Conservation (phyloP, 345 rosid genomes). For the Arabidopsis thaliana region DNA sequence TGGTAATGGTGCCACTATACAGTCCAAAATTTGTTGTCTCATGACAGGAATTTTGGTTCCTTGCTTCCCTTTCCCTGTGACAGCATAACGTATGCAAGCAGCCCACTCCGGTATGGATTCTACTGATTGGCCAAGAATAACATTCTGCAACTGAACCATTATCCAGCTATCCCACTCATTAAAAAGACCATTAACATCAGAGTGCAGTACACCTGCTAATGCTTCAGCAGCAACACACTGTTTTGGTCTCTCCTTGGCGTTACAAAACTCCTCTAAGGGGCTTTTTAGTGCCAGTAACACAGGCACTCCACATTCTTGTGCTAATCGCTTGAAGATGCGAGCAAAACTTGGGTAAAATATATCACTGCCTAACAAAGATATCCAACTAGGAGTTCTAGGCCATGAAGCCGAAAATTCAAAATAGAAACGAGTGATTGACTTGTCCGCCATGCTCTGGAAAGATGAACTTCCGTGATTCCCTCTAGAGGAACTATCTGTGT, state of each 20-base stretch:
- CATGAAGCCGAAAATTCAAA: slow-evolving; percentile 96
- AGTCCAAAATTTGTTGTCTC: slow-evolving; percentile 81
- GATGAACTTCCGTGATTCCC: slow-evolving; percentile 73
- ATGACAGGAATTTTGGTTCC: slow-evolving; percentile 81
- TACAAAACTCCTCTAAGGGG: slow-evolving; percentile 80
- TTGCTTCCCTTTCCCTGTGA: slow-evolving; percentile 94
- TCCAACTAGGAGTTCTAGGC: slow-evolving; percentile 99
- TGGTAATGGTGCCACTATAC: slow-evolving; percentile 82
- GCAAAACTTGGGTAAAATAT: slow-evolving; percentile 94
- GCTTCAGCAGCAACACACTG: slow-evolving; percentile 99
- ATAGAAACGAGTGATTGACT: slow-evolving; percentile 92
- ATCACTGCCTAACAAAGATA: slow-evolving; percentile 86
- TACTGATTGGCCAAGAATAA: slow-evolving; percentile 82
- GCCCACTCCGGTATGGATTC: slow-evolving; percentile 99
- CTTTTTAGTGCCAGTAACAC: slow-evolving; percentile 70
- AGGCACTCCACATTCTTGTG: slow-evolving; percentile 95
- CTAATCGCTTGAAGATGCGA: slow-evolving; percentile 86
- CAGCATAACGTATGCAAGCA: slow-evolving; percentile 96
- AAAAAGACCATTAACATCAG: slow-evolving; percentile 82
- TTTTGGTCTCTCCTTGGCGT: slow-evolving; percentile 92
- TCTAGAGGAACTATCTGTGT: slow-evolving; percentile 71
- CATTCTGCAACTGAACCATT: slow-evolving; percentile 77
- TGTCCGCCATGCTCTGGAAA: slow-evolving; percentile 89
- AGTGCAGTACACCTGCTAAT: slow-evolving; percentile 89
- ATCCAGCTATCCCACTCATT: slow-evolving; percentile 95